Conservation (phyloP, 495 filamentous ascomycete genomes). For the Talaromyces proteolyticus region DNA sequence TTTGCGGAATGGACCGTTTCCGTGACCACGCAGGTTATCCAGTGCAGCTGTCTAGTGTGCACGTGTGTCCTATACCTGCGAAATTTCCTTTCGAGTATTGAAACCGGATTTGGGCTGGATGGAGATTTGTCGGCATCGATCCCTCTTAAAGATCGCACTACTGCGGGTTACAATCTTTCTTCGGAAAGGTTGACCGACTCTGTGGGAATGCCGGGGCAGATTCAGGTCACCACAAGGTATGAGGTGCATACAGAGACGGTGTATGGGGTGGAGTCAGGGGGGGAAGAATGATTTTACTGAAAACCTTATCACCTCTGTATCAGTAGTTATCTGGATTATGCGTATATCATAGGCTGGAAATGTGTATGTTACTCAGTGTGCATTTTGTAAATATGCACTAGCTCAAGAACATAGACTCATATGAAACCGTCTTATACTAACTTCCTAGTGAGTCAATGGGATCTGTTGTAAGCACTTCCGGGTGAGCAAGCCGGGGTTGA, state of each 20-base stretch:
- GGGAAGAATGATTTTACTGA: neutral
- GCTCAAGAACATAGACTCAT: constrained; percentile 1
- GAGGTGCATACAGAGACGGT: neutral
- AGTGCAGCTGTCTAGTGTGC: constrained; percentile 1
- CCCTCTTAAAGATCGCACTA: neutral
- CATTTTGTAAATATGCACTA: neutral
- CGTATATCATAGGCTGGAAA: neutral
- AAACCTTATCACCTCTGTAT: neutral
- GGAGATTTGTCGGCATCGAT: constrained; percentile 1
- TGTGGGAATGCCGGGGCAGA: neutral
- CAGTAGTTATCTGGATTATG: neutral
- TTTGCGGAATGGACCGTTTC: neutral
- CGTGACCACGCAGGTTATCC: neutral
- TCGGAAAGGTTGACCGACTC: neutral
- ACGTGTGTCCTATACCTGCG: neutral
- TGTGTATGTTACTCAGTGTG: neutral
- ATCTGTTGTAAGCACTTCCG: neutral
- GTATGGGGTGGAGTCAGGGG: neutral
- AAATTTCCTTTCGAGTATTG: constrained; percentile 1
- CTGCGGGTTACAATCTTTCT: neutral
- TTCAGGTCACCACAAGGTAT: neutral
- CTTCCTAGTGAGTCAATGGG: neutral
- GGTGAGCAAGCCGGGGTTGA: neutral
- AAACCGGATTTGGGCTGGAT: constrained; percentile 1
- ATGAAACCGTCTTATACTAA: neutral